Conservation (phyloP, 768 basidiomycete genomes). For the Thelephora aurantiotincta region DNA sequence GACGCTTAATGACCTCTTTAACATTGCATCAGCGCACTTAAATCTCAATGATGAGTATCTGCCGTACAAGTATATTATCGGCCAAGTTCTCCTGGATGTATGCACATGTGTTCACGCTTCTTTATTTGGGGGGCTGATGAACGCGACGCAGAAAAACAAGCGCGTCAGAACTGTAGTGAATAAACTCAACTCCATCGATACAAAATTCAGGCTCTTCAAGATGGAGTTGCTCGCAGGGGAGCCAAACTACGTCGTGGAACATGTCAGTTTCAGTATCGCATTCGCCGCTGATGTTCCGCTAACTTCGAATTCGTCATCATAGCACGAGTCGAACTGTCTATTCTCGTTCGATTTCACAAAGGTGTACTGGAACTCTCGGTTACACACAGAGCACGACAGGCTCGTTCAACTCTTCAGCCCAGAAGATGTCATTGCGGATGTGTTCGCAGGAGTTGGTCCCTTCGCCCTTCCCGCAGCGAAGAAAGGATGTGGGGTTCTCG, state of each 20-base stretch:
- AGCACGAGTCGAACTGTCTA: slow-evolving; percentile 76
- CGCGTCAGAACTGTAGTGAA: slow-evolving; percentile 83
- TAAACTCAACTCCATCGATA: slow-evolving; percentile 79
- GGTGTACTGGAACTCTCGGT: slow-evolving; percentile 97
- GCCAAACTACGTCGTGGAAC: slow-evolving; percentile 71
- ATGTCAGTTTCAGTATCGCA: slow-evolving; percentile 36
- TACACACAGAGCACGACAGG: slow-evolving; percentile 84
- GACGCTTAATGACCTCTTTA: neutral
- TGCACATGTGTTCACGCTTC: slow-evolving; percentile 14
- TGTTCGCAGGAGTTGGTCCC: slow-evolving; percentile 95
- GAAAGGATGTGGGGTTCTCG: slow-evolving; percentile 80
- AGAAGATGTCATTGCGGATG: slow-evolving; percentile 78
- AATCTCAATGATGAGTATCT: slow-evolving; percentile 86
- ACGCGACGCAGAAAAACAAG: slow-evolving; percentile 62
- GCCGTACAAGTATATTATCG: slow-evolving; percentile 84
- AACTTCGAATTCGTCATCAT: slow-evolving; percentile 1
- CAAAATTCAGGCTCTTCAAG: slow-evolving; percentile 80
- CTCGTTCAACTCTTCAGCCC: slow-evolving; percentile 62
- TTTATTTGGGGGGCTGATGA: neutral
- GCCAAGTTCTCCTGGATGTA: slow-evolving; percentile 85
- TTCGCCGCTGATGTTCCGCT: neutral
- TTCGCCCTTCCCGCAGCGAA: slow-evolving; percentile 90
- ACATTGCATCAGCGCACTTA: slow-evolving; percentile 52
- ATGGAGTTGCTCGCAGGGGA: slow-evolving; percentile 97
- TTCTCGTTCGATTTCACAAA: slow-evolving; percentile 91